Evolutionary conservation across 345 rosid species (phyloP), one percentile per base, ranked within the genome.

Genomic region (Linum usitatissimum): DNA sequence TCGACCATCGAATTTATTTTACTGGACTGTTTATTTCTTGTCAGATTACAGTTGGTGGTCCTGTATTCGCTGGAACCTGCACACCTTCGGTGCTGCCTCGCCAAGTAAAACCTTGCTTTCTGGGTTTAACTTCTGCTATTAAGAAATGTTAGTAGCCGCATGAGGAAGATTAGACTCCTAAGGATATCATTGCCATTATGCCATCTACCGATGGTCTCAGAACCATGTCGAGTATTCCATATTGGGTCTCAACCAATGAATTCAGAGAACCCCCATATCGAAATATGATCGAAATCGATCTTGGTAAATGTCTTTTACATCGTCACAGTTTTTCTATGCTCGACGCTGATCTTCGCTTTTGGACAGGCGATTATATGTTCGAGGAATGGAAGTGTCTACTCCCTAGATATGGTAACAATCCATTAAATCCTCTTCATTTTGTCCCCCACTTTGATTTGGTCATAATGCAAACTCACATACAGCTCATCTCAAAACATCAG

Each of bases 51-150:
- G 79, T 86, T 53, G 94, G 83, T 58, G 97, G 96, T 70, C 99
- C 99, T 54, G 60, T 93, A 66, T 93, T 93, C 80, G 87, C 91
- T 65, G 99, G 94, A 72, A 76, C 96, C 65, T 83, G 90, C 76
- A 76, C 71, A 66, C 79, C 96, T 64, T 57, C 23, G 57, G 79
- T 76, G 49, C 87, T 92, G 75, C 88, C 91, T 59, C 79, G 79
- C 78, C 95, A 92, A 91, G 98, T 92, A 75, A 71, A 63, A 36
- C 48, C 58, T 57, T 7, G 38, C 38, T 51, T 28, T 2, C 64
- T 57, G 6, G n/a, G 31, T 56, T 55, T 76, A 6, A 40, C 53
- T 34, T 28, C 55, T 18, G 49, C n/a, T 34, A 14, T 6, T 6
- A 15, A 18, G 14, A 18, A 28, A 6, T 0, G 12, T 18, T 55